Evolutionary conservation across 768 basidiomycete genomes (phyloP), one percentile per base, ranked within the genome.

Genomic region (Russula sp.): DNA sequence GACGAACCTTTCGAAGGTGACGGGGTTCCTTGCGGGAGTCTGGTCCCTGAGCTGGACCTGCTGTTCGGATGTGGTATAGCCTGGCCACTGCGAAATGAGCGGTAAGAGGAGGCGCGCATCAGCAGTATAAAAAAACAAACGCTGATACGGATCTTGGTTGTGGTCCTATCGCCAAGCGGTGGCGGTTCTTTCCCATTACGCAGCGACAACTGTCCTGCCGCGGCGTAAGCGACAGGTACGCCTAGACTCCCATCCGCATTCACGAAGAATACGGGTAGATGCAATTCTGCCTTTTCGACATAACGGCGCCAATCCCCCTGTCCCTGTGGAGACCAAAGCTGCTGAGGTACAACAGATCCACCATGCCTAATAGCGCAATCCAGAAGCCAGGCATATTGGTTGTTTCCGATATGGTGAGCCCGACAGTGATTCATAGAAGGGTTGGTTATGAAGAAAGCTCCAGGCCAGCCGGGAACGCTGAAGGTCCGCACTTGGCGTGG

Each of bases 221-320:
- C 64, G 4, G 64, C 64, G 10, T 63, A 31, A 13, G 31, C 16
- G 13, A 65, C 42, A 37, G 64, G 55, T 27, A 66, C 59, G 5
- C 65, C 65, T 3, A 65, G 44, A 20, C 1, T 32, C 14, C 65
- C 63, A 22, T 64, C 32, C 6, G 3, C 2, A 16, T 60, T 56
- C 1, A 59, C 18, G 14, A 66, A 66, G 54, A 65, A 66, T 0
- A 66, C 35, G 20, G 65, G 65, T 8, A 59, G 52, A 18, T 55
- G 37, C 4, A 66, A 40, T 1, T 31, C 32, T 3, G 65, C 65
- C 16, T 64, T 57, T 22, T 58, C 52, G 10, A 66, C 65, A 20
- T 65, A 58, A 20, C 65, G 65, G 9, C 57, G 57, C 49, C 63
- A 56, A 20, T 66, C 65, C 14, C 61, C 62, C 14, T 57, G 63